Percentiles rank a stretch among this genome's conserved stretches.
These are phyloP conservation scores for Candida oleophila DNA, from an alignment of 805 yeast genomes.

Conservation along the genomic window DNA sequence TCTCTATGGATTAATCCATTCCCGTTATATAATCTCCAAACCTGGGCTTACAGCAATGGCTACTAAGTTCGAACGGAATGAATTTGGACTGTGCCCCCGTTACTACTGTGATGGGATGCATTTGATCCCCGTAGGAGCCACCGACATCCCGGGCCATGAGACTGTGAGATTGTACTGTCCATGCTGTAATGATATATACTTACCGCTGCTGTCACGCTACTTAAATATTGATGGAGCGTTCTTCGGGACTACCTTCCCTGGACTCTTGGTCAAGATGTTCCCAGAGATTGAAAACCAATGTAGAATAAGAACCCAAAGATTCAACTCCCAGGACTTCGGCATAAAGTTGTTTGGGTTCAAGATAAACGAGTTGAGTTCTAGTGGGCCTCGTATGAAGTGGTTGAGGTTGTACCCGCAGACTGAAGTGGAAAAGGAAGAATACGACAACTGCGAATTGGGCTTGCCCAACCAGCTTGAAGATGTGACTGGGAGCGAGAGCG, in stretches of 20 bases:
- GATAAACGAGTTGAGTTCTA: constrained; percentile 65
- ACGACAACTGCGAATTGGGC: constrained; percentile 60
- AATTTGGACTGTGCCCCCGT: constrained; percentile 91
- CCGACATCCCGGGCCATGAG: constrained; percentile 87
- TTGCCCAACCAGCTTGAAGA: constrained; percentile 41
- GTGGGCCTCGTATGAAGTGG: constrained; percentile 98
- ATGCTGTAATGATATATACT: constrained; percentile 85
- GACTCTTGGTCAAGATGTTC: constrained; percentile 84
- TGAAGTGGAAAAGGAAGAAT: constrained; percentile 60
- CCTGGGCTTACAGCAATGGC: constrained; percentile 91
- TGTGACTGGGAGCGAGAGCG: constrained; percentile 23
- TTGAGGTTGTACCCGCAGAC: constrained; percentile 73
- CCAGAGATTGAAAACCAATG: constrained; percentile 86
- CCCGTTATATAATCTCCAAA: constrained; percentile 83
- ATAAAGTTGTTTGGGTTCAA: constrained; percentile 86
- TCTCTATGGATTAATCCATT: constrained; percentile 91
- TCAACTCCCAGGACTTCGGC: constrained; percentile 56
- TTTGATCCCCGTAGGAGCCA: constrained; percentile 85
- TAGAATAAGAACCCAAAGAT: constrained; percentile 47
- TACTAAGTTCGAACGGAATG: constrained; percentile 84
- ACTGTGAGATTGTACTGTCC: constrained; percentile 94
- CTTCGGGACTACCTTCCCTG: constrained; percentile 95
- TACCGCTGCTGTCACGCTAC: constrained; percentile 85
- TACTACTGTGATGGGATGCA: constrained; percentile 88
- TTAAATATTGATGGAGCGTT: constrained; percentile 93